Conservation (phyloP, 495 filamentous ascomycete species). For the Penicillium daleae region DNA sequence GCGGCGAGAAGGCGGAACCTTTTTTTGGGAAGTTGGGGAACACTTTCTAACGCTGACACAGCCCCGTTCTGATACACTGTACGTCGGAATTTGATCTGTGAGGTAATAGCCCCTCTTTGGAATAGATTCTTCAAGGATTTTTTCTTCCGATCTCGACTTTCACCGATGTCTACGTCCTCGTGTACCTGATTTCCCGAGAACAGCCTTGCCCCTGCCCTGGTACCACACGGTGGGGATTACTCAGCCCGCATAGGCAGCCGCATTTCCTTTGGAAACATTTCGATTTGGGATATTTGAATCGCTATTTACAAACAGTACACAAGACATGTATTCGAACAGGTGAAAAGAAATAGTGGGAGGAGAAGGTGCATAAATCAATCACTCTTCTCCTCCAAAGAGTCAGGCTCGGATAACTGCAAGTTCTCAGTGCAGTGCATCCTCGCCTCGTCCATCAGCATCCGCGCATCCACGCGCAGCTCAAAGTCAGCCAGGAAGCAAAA, state of each 20-base stretch:
- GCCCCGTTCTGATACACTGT: neutral
- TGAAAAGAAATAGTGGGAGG: no score
- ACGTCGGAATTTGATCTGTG: no score
- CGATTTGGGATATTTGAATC: neutral
- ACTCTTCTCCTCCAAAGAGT: neutral
- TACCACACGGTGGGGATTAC: slow-evolving; percentile 16
- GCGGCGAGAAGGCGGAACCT: slow-evolving; percentile 18
- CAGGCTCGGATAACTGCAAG: neutral
- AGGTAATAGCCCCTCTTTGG: no score
- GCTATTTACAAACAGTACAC: no score
- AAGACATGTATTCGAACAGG: no score
- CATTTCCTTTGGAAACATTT: slow-evolving; percentile 9
- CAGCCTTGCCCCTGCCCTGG: neutral
- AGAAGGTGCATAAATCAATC: neutral
- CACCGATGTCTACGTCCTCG: neutral
- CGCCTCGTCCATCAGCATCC: slow-evolving; percentile 56
- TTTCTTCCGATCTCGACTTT: neutral
- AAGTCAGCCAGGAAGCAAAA: slow-evolving; percentile 87
- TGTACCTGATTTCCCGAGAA: neutral
- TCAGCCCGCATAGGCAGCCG: slow-evolving; percentile 28
- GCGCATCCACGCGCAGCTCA: slow-evolving; percentile 71
- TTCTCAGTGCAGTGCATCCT: neutral
- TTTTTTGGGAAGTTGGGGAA: slow-evolving; percentile 18
- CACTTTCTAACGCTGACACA: slow-evolving; percentile 8
- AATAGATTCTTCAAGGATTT: neutral